Conservation (phyloP, 768 basidiomycete species). For the Naganishia kalamii region DNA sequence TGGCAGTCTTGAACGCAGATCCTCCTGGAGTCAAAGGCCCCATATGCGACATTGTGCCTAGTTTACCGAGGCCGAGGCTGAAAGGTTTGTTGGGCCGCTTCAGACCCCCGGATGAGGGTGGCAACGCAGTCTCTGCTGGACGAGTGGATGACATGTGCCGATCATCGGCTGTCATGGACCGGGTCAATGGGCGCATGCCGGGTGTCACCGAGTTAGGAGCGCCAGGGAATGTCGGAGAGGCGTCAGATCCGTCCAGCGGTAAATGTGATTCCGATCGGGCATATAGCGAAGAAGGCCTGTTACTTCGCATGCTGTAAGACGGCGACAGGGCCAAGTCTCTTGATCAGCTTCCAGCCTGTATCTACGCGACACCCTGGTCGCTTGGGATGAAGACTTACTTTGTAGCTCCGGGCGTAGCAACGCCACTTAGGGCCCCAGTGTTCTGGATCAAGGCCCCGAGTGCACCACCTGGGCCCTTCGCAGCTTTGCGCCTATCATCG, state of each 20-base stretch:
- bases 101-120: not conserved
- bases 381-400: constrained; percentile 56
- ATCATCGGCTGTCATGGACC: constrained; percentile 17
- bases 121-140: not conserved
- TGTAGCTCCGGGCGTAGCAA: constrained; percentile 40
- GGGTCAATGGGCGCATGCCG: not conserved
- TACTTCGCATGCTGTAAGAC: not conserved
- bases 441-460: constrained; percentile 67
- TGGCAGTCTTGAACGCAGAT: constrained; percentile 31
- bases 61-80: constrained; percentile 11
- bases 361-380: constrained; percentile 64
- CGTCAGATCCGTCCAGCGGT: not conserved
- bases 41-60: constrained; percentile 3
- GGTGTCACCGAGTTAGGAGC: not conserved
- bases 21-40: constrained; percentile 18
- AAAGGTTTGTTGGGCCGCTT: constrained; percentile 17
- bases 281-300: constrained; percentile 15
- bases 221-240: constrained; percentile 15
- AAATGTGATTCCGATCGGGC: constrained; percentile 14
- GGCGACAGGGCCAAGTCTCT: not conserved
- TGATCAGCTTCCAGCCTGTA: constrained; percentile 42
- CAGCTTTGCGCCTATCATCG: constrained; percentile 46
- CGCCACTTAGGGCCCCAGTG: constrained; percentile 61
- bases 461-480: constrained; percentile 57
- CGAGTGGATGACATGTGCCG: constrained; percentile 2